A percentile compares a stretch with the other conserved stretches of the same genome.
phyloP scores from a whole-genome alignment of 305 asterid species.

The Caryopteris hybrid region DNA sequence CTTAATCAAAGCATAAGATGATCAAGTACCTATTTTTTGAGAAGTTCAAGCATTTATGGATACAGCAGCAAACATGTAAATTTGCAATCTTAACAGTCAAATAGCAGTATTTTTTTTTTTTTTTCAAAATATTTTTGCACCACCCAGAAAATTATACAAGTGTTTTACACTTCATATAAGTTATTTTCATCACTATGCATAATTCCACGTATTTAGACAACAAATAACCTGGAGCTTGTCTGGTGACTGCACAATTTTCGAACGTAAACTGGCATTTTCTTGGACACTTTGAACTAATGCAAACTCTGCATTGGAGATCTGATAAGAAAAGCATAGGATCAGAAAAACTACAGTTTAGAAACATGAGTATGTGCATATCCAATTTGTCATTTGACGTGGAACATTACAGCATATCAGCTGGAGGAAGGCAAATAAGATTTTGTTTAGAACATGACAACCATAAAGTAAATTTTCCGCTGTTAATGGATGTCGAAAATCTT shows the following conservation, averaged over 20 bases:
- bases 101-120: neutral
- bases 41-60: neutral
- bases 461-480: neutral
- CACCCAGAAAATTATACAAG: neutral
- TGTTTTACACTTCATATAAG: neutral
- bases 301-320: slow-evolving; percentile 83
- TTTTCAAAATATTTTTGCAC: neutral
- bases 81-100: neutral
- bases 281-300: slow-evolving; percentile 69
- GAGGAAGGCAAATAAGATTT: neutral
- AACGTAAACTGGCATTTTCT: slow-evolving; percentile 81
- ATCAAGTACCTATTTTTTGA: neutral
- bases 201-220: neutral
- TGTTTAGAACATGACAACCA: neutral
- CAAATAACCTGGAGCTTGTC: slow-evolving; percentile 84
- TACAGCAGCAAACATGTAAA: neutral
- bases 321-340: slow-evolving; percentile 25
- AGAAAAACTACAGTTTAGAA: slow-evolving; percentile 5
- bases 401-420: too few relatives aligned
- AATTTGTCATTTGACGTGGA: neutral
- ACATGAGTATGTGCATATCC: slow-evolving; percentile 2
- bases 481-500: too few relatives aligned
- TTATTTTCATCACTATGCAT: too few relatives aligned
- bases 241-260: slow-evolving; percentile 95
- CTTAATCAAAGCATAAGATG: neutral